Evolutionary conservation across 371 early-diverging fungal species (phyloP), one percentile per base, ranked within the genome.

Genomic region (Syncephalastrum racemosum): DNA sequence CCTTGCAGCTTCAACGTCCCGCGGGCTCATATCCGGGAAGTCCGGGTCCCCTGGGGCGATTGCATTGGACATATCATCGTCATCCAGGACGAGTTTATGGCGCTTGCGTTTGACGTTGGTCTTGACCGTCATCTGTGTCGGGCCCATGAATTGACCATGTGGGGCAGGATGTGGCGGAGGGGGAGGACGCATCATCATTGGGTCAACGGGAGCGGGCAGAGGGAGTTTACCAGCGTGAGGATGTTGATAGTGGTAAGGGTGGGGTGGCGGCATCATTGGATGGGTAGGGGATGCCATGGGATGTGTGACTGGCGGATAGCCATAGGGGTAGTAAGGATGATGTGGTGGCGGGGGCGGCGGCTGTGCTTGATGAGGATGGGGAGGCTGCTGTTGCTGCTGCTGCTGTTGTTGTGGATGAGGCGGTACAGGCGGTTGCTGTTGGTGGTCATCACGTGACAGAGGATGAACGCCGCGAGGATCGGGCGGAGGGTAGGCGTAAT

Each of bases 21-120:
- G 67, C 13, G 60, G 51, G 10, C 67, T 55, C 75, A 79, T 79
- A 24, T 75, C 79, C 0, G 79, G 79, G 44, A 70, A 74, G 36
- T 74, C 73, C 18, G 67, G 67, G 27, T 76, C 73, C 22, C 68
- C 68, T 0, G 73, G 59, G 41, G 62, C 73, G 16, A 62, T 46
- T 10, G 50, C 43, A 19, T 63, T 47, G 24, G 62, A 63, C 19
- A 66, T 64, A 23, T 64, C 62, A n/a, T 22, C 51, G 25, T 55
- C 56, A 15, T 49, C 50, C 7, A 36, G 59, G 4, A 36, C 54
- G 23, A 64, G 70, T 54, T 65, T 71, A 31, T 31, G 36, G 27
- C 68, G 60, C 44, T 63, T 68, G 10, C 61, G 66, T 46, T 59
- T 45, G 45, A 45, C 45, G 19, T 19, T 45, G 45, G 20, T 16